Conservation (phyloP, 768 basidiomycete genomes). For the Boletus vermiculosoides region DNA sequence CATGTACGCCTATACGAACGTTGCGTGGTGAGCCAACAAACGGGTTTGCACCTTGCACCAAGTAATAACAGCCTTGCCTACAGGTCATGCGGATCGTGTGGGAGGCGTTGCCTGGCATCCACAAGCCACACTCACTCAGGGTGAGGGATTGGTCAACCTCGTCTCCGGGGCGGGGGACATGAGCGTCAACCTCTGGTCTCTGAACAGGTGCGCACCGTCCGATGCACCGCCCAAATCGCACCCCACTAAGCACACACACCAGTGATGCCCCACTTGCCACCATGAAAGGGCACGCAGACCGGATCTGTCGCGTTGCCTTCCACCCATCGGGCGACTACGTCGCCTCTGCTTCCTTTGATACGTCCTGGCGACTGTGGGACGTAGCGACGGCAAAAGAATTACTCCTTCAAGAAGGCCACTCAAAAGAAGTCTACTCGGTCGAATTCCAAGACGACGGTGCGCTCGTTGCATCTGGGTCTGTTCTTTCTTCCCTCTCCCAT, state of each 20-base stretch:
- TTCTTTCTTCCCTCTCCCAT: not conserved
- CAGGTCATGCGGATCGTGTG: constrained; percentile 87
- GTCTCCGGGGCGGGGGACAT: constrained; percentile 91
- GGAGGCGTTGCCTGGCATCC: constrained; percentile 99
- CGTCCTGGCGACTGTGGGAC: constrained; percentile 98
- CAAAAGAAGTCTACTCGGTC: constrained; percentile 94
- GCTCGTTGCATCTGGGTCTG: constrained; percentile 88
- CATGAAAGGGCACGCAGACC: constrained; percentile 84
- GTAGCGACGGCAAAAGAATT: constrained; percentile 78
- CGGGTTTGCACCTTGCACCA: not conserved
- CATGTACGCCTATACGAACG: constrained; percentile 75
- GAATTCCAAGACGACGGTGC: constrained; percentile 96
- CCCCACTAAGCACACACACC: constrained; percentile 4
- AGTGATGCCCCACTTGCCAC: constrained; percentile 87
- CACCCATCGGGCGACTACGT: constrained; percentile 95
- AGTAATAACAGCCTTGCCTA: constrained; percentile 8
- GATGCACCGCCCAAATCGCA: not conserved
- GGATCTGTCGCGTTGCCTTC: constrained; percentile 92
- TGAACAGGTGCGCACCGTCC: constrained; percentile 59
- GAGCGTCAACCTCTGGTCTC: constrained; percentile 83
- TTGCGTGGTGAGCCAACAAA: constrained; percentile 57
- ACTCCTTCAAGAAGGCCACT: constrained; percentile 93
- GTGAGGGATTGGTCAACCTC: constrained; percentile 69
- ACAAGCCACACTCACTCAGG: constrained; percentile 73
- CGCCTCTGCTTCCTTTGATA: constrained; percentile 95